Evolutionary conservation across 768 basidiomycete species (phyloP), one percentile per base, ranked within the genome.

Genomic region (Lactarius quietus): DNA sequence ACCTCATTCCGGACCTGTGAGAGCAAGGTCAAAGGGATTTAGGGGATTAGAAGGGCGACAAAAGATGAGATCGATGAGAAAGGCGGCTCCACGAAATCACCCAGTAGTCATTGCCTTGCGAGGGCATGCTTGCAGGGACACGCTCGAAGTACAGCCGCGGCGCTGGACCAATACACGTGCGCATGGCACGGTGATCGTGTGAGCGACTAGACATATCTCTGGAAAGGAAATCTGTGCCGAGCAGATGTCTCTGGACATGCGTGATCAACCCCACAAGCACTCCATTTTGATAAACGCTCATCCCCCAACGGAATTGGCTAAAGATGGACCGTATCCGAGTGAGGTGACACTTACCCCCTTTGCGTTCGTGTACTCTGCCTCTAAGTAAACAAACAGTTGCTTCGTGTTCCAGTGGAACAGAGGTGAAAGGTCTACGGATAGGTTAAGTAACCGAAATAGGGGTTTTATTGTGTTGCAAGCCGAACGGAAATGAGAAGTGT

Each of bases 321-420:
- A 36, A 35, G 36, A 10, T 36, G 20, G 35, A 12, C 33, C 26
- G 53, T 39, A 38, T 58, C 54, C 17, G n/a, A 6, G 26, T 43
- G 71, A 41, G 2, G 9, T 56, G 55, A 20, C 33, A 20, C 90
- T 78, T 73, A 93, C 93, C 55, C 91, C 86, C 74, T 88, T 78
- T 0, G 81, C 75, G 61, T 87, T 90, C 38, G 81, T 81, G 73
- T 94, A 95, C 74, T 95, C 92, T 0, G 91, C 94, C 70, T 87
- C 84, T 38, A 96, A 82, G 72, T 92, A 94, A 15, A 95, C 74
- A 74, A 96, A 95, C 14, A 96, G 73, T 73, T 96, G 94, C 76
- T 96, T 96, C n/a, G 94, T 95, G 76, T 96, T 96, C 93, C 93
- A 96, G 76, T 95, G 79, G 77, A 95, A 96, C 35, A 96, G 80